Percentiles rank a stretch among this genome's conserved stretches.
Evolutionary conservation across 2,329 filamentous ascomycete species (phyloP).

Genomic region (Cladosporium oxysporum): DNA sequence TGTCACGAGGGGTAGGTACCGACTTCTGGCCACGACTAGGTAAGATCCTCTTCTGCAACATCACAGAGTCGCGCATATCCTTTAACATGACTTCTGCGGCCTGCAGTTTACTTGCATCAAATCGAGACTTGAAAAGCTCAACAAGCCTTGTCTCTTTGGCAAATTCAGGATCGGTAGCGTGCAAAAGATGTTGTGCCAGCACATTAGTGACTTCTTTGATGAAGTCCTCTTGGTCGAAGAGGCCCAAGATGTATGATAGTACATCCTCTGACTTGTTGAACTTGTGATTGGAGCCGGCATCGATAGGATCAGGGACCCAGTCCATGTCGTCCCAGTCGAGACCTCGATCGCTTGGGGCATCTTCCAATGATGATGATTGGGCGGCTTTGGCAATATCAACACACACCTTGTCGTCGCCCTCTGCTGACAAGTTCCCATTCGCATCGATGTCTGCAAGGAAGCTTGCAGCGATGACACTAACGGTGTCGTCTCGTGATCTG

Average conservation of each 20-base stretch:
- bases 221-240: constrained; percentile 90
- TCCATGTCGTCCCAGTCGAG: constrained; percentile 79
- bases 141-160: constrained; percentile 81
- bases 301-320: constrained; percentile 90
- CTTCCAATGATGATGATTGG: constrained; percentile 59
- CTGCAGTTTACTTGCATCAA: constrained; percentile 83
- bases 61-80: constrained; percentile 79
- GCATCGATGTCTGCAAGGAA: constrained; percentile 64
- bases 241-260: constrained; percentile 82
- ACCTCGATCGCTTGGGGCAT: constrained; percentile 39
- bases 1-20: constrained; percentile 34
- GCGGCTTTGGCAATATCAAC: constrained; percentile 69
- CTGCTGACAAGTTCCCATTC: constrained; percentile 39
- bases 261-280: constrained; percentile 87
- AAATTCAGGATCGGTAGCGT: constrained; percentile 64
- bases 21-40: constrained; percentile 31
- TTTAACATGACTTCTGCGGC: constrained; percentile 97
- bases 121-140: constrained; percentile 81
- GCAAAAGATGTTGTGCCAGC: constrained; percentile 76
- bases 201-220: constrained; percentile 92
- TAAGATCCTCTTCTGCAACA: constrained; percentile 54
- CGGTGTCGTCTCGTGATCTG: constrained; percentile 74
- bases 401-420: constrained; percentile 53
- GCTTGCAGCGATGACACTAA: constrained; percentile 74
- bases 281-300: constrained; percentile 87